Evolutionary conservation across 495 filamentous ascomycete genomes (phyloP).

Genomic region (Penicillium roqueforti): DNA sequence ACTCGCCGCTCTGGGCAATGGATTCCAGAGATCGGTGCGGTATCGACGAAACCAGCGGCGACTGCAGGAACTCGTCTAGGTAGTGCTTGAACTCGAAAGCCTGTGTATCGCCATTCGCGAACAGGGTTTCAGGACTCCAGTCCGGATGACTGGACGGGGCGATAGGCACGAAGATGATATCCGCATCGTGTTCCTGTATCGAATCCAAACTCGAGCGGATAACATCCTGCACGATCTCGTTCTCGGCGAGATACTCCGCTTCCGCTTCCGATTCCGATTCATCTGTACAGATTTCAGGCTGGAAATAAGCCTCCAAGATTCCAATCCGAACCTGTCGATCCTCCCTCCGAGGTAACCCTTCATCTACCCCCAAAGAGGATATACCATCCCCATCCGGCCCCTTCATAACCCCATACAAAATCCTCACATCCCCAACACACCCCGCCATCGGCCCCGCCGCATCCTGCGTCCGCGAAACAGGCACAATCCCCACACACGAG

Average conservation of each 20-base stretch:
- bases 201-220: constrained; percentile 34
- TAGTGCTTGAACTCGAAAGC: constrained; percentile 51
- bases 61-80: constrained; percentile 46
- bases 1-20: constrained; percentile 55
- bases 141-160: constrained; percentile 41
- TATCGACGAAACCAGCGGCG: constrained; percentile 19
- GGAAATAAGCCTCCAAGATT: constrained; percentile 42
- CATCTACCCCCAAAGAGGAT: neutral
- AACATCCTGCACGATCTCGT: constrained; percentile 47
- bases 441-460: constrained; percentile 56
- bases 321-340: constrained; percentile 35
- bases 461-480: constrained; percentile 61
- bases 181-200: constrained; percentile 18
- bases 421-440: constrained; percentile 49
- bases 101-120: constrained; percentile 50
- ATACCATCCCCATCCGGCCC: neutral
- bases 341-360: constrained; percentile 33
- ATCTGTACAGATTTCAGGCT: constrained; percentile 29
- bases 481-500: constrained; percentile 50
- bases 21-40: constrained; percentile 41
- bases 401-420: constrained; percentile 55
- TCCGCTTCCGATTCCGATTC: too few species aligned
- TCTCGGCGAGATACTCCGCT: constrained; percentile 53
- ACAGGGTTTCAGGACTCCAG: constrained; percentile 49
- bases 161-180: constrained; percentile 21